These are phyloP conservation scores for Globisporangium apiculatum DNA, from an alignment of 352 stramenopile genomes.

Conservation along the genomic window DNA sequence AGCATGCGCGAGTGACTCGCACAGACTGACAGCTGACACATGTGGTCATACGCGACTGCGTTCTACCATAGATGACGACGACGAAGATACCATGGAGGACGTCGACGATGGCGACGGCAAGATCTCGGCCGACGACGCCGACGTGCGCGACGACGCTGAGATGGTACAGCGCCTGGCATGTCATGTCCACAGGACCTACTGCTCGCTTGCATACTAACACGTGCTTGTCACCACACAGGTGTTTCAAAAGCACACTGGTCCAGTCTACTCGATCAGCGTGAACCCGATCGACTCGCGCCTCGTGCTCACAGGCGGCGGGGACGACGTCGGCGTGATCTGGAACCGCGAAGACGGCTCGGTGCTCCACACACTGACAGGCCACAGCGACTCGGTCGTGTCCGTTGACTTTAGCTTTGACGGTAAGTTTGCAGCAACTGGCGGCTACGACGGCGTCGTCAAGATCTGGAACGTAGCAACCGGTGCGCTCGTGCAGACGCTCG, in stretches of 20 bases:
- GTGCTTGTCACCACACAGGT: conserved; percentile 24
- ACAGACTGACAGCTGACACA: background rate
- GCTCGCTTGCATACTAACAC: too few species aligned
- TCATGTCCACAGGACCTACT: too few species aligned
- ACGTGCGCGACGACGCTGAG: conserved; percentile 66
- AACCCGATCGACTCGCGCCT: conserved; percentile 77
- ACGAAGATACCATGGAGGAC: conserved; percentile 61
- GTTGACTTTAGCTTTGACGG: conserved; percentile 86
- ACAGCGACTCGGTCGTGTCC: conserved; percentile 78
- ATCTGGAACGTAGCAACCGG: conserved; percentile 86
- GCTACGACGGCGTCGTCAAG: conserved; percentile 84
- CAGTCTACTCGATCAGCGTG: conserved; percentile 79
- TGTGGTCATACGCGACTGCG: background rate
- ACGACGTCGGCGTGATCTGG: conserved; percentile 83
- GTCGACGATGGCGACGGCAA: conserved; percentile 41
- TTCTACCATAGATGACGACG: conserved; percentile 30
- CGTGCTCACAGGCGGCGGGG: conserved; percentile 75
- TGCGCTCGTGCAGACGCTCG: conserved; percentile 71
- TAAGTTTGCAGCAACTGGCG: conserved; percentile 80
- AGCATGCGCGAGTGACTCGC: too few species aligned
- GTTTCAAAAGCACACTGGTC: conserved; percentile 66
- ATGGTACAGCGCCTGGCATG: conserved; percentile 28
- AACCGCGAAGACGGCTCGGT: conserved; percentile 76
- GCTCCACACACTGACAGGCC: conserved; percentile 69
- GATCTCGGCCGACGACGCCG: conserved; percentile 55